These are phyloP conservation scores for Penicillium bovifimosum DNA, from an alignment of 495 filamentous ascomycete species.

Conservation along the genomic window DNA sequence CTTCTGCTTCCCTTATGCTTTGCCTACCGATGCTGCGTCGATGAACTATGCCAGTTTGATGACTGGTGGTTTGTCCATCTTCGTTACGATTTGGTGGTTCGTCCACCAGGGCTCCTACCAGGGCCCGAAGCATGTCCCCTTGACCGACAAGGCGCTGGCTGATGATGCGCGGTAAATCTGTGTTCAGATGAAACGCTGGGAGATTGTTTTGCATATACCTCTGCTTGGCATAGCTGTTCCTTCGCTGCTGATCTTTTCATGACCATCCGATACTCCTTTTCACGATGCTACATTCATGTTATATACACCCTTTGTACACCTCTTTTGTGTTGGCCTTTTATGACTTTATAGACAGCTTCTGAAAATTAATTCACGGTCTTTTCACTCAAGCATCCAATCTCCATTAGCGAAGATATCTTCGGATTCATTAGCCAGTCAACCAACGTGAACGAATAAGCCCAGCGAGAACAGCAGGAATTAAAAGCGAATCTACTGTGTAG, in stretches of 20 bases:
- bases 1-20: constrained; percentile 68
- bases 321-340: constrained; percentile 7
- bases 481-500: no score
- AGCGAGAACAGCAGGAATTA: no score
- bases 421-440: no score
- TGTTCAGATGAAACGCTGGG: not conserved
- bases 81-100: constrained; percentile 40
- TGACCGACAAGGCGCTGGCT: constrained; percentile 31
- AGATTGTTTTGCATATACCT: constrained; percentile 12
- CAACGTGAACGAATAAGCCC: no score
- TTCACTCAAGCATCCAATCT: not conserved
- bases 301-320: constrained; percentile 11
- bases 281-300: constrained; percentile 11
- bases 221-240: constrained; percentile 4
- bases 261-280: constrained; percentile 5
- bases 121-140: constrained; percentile 34
- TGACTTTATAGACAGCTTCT: constrained; percentile 7
- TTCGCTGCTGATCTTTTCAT: constrained; percentile 12
- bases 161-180: constrained; percentile 23
- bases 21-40: constrained; percentile 48
- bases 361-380: constrained; percentile 2
- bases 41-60: constrained; percentile 75
- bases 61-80: constrained; percentile 51
- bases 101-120: constrained; percentile 31
- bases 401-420: no score